Evolutionary conservation across 768 basidiomycete genomes (phyloP), one percentile per base, ranked within the genome.

Genomic region (Mycena rosella): DNA sequence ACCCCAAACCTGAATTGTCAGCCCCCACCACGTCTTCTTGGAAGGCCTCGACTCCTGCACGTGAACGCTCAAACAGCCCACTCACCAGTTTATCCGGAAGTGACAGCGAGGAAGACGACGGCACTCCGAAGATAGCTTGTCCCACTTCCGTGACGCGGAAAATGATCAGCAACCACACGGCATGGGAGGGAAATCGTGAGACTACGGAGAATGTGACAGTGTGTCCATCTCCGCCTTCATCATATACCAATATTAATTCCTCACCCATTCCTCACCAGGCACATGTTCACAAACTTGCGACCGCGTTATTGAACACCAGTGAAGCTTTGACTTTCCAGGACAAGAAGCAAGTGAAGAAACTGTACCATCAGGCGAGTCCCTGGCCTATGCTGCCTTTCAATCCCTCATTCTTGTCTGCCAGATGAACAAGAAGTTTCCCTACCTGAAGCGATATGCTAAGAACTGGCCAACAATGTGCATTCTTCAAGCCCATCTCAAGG

Each of bases 401-500:
- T 49, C 22, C 17, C 24, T 49, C 34, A 20, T 26, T 0, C 27
- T 49, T 17, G 10, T 18, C 24, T 26, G 17, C 22, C 48, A 60
- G 59, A 15, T 22, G 34, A 38, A 48, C 34, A 29, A 22, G 6
- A 5, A 15, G 5, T 60, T 18, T 22, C 59, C 59, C 5, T 0
- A 15, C 22, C 59, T 60, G 5, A 60, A 51, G 29, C 3, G 36
- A 24, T 60, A 60, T 22, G 34, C 36, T 3, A 18, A 51, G 9
- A 27, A 51, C 59, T 60, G 59, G 59, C 59, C 59, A n/a, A 22
- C 47, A 14, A 60, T 9, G 45, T 60, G 48, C 34, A 17, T 60
- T 1, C 36, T 60, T 36, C 59, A 51, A n/a, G 45, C 48, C 24
- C 59, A 60, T 47, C 59, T 60, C 45, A 60, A 60, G 27, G 15